phyloP scores from a whole-genome alignment of 2,329 filamentous ascomycete genomes.

The Cladosporium austrohemisphaericum region DNA sequence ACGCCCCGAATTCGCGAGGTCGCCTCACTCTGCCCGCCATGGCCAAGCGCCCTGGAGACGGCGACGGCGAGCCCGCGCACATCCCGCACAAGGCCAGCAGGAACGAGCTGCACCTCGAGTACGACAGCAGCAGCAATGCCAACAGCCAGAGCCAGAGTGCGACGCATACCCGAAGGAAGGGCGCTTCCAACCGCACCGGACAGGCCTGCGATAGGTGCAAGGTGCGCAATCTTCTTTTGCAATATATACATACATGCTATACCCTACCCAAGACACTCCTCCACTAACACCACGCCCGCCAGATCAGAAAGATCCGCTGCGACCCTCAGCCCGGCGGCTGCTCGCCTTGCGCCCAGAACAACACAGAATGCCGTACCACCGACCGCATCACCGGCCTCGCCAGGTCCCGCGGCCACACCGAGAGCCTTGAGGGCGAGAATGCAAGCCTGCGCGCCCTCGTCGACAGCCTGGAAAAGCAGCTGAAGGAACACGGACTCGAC shows the following conservation, averaged over 20 bases:
- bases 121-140: slow-evolving; percentile 7
- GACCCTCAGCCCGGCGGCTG: slow-evolving; percentile 77
- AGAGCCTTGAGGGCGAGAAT: slow-evolving; percentile 71
- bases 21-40: neutral
- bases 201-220: slow-evolving; percentile 89
- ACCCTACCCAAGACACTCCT: neutral
- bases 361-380: slow-evolving; percentile 76
- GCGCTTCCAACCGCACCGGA: slow-evolving; percentile 62
- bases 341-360: slow-evolving; percentile 73
- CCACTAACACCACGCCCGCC: slow-evolving; percentile 15
- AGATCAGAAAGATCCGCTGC: slow-evolving; percentile 84
- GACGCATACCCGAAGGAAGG: slow-evolving; percentile 40
- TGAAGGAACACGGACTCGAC: slow-evolving; percentile 59
- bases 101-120: slow-evolving; percentile 1
- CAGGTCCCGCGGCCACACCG: slow-evolving; percentile 71
- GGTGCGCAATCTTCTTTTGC: slow-evolving; percentile 46
- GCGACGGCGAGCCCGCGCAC: slow-evolving; percentile 15
- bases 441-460: slow-evolving; percentile 64
- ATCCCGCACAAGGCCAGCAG: slow-evolving; percentile 13
- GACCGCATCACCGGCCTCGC: slow-evolving; percentile 82
- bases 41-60: slow-evolving; percentile 26
- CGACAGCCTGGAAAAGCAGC: slow-evolving; percentile 63
- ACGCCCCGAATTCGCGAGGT: too few species aligned
- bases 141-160: neutral
- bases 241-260: neutral